Base-by-base conservation (phyloP, 768 basidiomycete species). In the Neoboletus subvelutipes region DNA sequence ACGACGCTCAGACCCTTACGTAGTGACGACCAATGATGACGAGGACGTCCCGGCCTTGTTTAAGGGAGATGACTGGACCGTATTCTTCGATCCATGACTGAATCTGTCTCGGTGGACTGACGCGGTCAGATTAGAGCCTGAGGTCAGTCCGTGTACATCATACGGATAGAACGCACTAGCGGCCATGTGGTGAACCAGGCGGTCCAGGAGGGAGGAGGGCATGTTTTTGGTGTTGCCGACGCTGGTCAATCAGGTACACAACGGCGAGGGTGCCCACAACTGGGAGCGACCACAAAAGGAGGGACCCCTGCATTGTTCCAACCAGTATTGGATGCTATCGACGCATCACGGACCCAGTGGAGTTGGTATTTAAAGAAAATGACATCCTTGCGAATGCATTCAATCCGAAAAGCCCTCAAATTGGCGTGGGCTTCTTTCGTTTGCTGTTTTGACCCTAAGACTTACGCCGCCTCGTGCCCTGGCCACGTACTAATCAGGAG, bases 1-100 rank as follows among this genome's bases (percentile, higher is more conserved):
- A 9, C 3, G 5, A 31, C 7, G 8, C 33, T 20, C 5, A 2
- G 47, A 5, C 29, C 9, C 55, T 8, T 6, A 57, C 62, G 20
- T 71, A 26, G 17, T 68, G 65, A 47, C 68, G 57, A 2, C 63
- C 65, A 8, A 67, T 29, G 24, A 69, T 67, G 46, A 71, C 67
- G 12, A 67, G 60, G 17, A 69, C 59, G 22, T 71, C 59, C 4
- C 31, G 34, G 22, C 65, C 69, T 50, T 71, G 60, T 37, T 45
- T 55, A 48, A 69, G 55, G 10, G 69, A 66, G 45, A 69, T 56
- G 11, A 71, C 54, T 0, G 69, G 69, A 1, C 69, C 67, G 18
- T 71, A 71, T 45, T 57, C 39, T 50, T 69, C 55, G 24, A 71
- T 62, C 68, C 67, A 69, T 18, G 60, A 57, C 24, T 62, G 59